Evolutionary conservation across 352 stramenopile species (phyloP).

Genomic region (Phytophthora syringae): DNA sequence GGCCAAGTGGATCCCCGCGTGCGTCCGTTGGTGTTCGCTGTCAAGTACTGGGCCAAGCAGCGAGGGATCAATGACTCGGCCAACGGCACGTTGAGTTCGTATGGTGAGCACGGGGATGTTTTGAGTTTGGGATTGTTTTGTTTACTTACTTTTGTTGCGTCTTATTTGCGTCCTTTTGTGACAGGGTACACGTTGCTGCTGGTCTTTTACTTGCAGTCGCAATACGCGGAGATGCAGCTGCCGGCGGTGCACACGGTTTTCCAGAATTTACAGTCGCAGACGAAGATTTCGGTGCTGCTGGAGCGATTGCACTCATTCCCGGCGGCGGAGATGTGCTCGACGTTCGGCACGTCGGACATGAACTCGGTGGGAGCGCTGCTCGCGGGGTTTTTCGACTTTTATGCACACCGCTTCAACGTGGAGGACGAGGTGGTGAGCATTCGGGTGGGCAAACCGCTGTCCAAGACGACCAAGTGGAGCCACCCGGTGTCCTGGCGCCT

Average conservation of each 20-base stretch:
- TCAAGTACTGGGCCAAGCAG: conserved; percentile 98
- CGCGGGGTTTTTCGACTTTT: conserved; percentile 97
- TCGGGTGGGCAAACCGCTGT: conserved; percentile 67
- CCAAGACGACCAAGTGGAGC: conserved; percentile 78
- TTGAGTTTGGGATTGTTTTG: not conserved
- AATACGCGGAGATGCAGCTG: conserved; percentile 56
- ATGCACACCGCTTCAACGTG: conserved; percentile 95
- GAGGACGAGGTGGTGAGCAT: conserved; percentile 95
- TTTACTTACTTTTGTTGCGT: conserved; percentile 15
- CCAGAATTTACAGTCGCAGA: conserved; percentile 84
- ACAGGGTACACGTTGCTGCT: conserved; percentile 95
- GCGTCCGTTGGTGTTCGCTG: conserved; percentile 93
- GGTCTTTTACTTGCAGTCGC: conserved; percentile 96
- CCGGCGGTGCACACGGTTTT: conserved; percentile 56
- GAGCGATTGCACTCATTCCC: conserved; percentile 76
- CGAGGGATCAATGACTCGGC: conserved; percentile 97
- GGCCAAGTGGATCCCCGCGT: conserved; percentile 76
- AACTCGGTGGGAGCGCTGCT: conserved; percentile 93
- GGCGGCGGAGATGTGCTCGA: conserved; percentile 45
- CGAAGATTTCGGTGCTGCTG: conserved; percentile 88
- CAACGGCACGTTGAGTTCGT: conserved; percentile 97
- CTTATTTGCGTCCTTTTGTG: not conserved
- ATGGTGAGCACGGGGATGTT: conserved; percentile 61
- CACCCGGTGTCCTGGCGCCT: conserved; percentile 73
- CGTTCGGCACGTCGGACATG: conserved; percentile 70